Conservation (phyloP, 2,329 filamentous ascomycete genomes). For the Hypoxylon sp. region DNA sequence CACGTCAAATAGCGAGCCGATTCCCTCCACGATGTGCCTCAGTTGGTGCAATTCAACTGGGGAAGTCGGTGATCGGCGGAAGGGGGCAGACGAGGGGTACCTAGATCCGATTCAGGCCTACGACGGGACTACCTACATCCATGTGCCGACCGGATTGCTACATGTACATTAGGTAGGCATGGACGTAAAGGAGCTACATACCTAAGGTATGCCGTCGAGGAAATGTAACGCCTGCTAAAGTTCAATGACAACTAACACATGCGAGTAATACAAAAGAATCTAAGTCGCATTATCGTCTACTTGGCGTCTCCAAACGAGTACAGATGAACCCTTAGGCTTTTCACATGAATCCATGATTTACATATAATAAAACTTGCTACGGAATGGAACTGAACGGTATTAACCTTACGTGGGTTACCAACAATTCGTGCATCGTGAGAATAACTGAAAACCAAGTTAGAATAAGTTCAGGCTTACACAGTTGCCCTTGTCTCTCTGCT, state of each 20-base stretch:
- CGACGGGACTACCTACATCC: constrained; percentile 5
- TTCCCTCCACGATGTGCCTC: constrained; percentile 25
- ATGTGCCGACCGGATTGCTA: constrained; percentile 15
- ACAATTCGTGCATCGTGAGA: neutral
- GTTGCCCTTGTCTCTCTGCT: neutral
- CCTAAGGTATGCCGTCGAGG: constrained; percentile 18
- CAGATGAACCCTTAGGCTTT: neutral
- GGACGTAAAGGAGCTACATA: constrained; percentile 26
- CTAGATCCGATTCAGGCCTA: constrained; percentile 39
- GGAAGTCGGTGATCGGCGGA: constrained; percentile 34
- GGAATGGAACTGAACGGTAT: neutral
- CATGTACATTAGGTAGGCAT: too few species aligned
- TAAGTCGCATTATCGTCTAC: neutral
- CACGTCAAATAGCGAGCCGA: constrained; percentile 10
- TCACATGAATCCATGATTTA: neutral
- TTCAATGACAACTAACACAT: constrained; percentile 31
- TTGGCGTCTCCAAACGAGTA: neutral
- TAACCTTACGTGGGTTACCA: neutral
- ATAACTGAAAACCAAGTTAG: neutral
- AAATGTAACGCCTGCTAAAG: constrained; percentile 19
- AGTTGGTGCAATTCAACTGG: constrained; percentile 29
- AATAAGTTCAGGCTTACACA: neutral
- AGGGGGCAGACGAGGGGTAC: constrained; percentile 38
- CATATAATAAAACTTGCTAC: neutral
- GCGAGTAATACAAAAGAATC: constrained; percentile 22